phyloP scores from a whole-genome alignment of 257 asterid genomes.

The Paraleonurus japonicus region DNA sequence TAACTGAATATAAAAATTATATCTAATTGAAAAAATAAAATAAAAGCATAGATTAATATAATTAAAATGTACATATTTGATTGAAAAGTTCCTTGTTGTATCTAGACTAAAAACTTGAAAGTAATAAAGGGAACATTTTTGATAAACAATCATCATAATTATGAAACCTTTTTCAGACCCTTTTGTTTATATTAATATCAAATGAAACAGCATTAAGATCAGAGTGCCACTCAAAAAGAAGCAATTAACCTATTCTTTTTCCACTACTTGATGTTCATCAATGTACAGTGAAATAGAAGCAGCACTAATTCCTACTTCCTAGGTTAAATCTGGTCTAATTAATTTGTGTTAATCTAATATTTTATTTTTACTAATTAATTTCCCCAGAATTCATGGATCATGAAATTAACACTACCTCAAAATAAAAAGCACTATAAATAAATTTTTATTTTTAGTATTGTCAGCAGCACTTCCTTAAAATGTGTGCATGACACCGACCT shows the following conservation, averaged over 20 bases:
- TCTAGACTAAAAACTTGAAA: too few species aligned
- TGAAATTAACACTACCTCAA: neutral
- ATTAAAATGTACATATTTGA: too few species aligned
- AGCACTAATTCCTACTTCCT: conserved; percentile 25
- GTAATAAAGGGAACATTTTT: neutral
- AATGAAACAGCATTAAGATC: neutral
- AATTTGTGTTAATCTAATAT: neutral
- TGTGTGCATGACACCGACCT: conserved; percentile 25
- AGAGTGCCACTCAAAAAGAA: neutral
- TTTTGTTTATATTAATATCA: neutral
- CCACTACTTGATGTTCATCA: conserved; percentile 3
- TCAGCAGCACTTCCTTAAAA: conserved; percentile 19
- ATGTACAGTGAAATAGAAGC: neutral
- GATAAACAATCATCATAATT: neutral
- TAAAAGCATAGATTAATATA: too few species aligned
- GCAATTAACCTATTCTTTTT: neutral
- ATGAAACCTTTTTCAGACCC: neutral
- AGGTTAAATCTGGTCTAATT: conserved; percentile 27
- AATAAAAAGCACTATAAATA: conserved; percentile 1
- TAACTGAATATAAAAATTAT: too few species aligned
- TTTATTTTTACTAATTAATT: conserved; percentile 10
- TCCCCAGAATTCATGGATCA: conserved; percentile 27
- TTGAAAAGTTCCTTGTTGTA: too few species aligned
- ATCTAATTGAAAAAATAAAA: too few species aligned
- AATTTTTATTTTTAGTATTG: conserved; percentile 1